Base-by-base conservation (phyloP, 73 alveolate species). In the Durusdinium trenchii region DNA sequence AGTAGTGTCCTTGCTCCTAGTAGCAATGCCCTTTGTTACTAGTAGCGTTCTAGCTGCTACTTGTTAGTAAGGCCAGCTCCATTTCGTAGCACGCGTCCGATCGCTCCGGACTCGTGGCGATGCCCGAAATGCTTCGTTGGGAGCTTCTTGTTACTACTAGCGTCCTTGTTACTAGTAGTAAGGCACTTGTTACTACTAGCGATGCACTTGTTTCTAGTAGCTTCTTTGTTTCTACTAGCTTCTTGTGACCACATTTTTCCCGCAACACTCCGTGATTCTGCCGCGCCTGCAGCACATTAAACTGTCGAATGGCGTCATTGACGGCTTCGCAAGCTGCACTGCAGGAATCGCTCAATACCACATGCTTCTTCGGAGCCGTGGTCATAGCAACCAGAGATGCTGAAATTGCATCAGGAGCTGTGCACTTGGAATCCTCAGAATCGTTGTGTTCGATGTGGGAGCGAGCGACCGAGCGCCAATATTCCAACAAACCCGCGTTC, bases 261-360 rank as follows among this genome's bases (percentile, higher is more conserved):
- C n/a, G n/a, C n/a, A n/a, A n/a, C n/a, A 1, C 42, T 75, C 52
- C 52, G 85, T 75, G 36, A 12, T n/a, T n/a, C 32, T 48, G 36
- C 38, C 48, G 73, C 35, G 86, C 96, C 96, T 89, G 96, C 71
- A 89, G n/a, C 52, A 89, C 71, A 50, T 89, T 64, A 52, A 62
- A 89, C 43, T 45, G 67, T 52, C 78, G 96, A 45, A 86, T 51
- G 52, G 86, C 96, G n/a, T 89, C 96, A 51, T 89, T 89, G 43
- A 89, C 69, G 36, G 96, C 96, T 26, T 75, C 96, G 54, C 96
- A 89, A 42, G 96, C 96, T 46, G 67, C 96, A 26, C 96, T 89
- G 86, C 96, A 89, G 69, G 96, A 89, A 51, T 89, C 96, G 51
- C 86, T 75, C 86, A 89, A 42, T 7, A 89, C 54, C 46, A 75